phyloP scores from a whole-genome alignment of 2,329 filamentous ascomycete species.

The Fusarium setosum region DNA sequence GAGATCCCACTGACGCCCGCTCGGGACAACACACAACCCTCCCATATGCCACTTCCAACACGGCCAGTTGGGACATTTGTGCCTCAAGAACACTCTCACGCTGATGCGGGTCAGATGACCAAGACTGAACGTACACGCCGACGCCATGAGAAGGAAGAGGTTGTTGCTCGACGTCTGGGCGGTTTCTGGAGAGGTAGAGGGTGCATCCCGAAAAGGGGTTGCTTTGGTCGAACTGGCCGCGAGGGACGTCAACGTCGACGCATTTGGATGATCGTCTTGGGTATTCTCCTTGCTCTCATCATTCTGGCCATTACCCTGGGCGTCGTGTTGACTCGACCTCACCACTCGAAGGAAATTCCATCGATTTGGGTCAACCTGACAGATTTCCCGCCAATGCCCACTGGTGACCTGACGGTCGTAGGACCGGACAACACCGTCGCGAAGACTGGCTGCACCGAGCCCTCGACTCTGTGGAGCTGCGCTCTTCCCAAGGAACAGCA shows the following conservation, averaged over 20 bases:
- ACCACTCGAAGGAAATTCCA: conserved; percentile 42
- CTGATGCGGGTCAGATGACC: conserved; percentile 54
- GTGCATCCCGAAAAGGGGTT: conserved; percentile 71
- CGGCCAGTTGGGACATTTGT: conserved; percentile 58
- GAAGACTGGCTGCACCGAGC: conserved; percentile 77
- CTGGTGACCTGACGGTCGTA: conserved; percentile 82
- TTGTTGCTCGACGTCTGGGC: conserved; percentile 65
- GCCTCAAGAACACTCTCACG: conserved; percentile 57
- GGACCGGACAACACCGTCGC: conserved; percentile 74
- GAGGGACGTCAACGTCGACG: conserved; percentile 73
- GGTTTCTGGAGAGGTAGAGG: conserved; percentile 74
- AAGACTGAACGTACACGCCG: conserved; percentile 63
- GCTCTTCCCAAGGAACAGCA: conserved; percentile 84
- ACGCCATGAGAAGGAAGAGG: conserved; percentile 75
- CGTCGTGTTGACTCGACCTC: conserved; percentile 60
- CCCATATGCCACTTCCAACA: conserved; percentile 52
- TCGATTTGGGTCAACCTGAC: conserved; percentile 85
- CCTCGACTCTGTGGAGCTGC: conserved; percentile 87
- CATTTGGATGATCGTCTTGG: conserved; percentile 65
- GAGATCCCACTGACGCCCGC: conserved; percentile 67
- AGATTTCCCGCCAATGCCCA: conserved; percentile 86
- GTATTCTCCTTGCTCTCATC: conserved; percentile 64
- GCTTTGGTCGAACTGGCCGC: conserved; percentile 71
- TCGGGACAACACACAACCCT: conserved; percentile 24
- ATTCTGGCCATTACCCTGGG: conserved; percentile 69